Conservation (phyloP, 345 rosid genomes). For the Barbarea vulgaris region DNA sequence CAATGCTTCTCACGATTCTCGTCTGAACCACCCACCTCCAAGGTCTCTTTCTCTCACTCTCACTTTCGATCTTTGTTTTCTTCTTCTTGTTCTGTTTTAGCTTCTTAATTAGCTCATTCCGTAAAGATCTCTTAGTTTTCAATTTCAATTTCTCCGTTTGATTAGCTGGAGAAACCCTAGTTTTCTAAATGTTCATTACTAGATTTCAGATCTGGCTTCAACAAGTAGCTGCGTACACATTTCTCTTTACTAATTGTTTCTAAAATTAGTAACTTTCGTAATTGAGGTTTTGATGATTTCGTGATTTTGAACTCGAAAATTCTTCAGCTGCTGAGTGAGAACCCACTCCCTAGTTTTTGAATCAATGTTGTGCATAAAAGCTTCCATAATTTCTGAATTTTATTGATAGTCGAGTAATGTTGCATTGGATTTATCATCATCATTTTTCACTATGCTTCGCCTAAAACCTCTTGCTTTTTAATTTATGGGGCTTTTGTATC, state of each 20-base stretch:
- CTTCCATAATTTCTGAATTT: conserved; percentile 7
- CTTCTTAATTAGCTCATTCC: not conserved
- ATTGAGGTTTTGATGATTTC: conserved; percentile 11
- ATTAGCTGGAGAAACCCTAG: conserved; percentile 34
- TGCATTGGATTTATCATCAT: conserved; percentile 27
- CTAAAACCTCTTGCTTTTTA: conserved; percentile 22
- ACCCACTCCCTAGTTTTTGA: conserved; percentile 7
- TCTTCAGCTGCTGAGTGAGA: not conserved
- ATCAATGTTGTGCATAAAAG: conserved; percentile 10
- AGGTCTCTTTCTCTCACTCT: conserved; percentile 24
- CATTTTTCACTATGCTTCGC: not conserved
- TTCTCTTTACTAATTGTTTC: not conserved
- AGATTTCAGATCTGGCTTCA: conserved; percentile 35
- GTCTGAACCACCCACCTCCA: conserved; percentile 25
- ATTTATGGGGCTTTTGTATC: conserved; percentile 36
- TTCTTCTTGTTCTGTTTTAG: not conserved
- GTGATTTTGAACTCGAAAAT: not conserved
- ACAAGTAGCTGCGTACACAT: not conserved
- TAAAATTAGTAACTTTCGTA: conserved; percentile 21
- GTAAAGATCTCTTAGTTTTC: not conserved
- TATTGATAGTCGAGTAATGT: conserved; percentile 16
- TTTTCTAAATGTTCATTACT: conserved; percentile 3
- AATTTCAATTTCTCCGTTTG: conserved; percentile 3
- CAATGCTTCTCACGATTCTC: conserved; percentile 13
- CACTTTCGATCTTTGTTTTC: conserved; percentile 15